These are phyloP conservation scores for Claviceps sp. DNA, from an alignment of 2,329 filamentous ascomycete genomes.

Conservation along the genomic window DNA sequence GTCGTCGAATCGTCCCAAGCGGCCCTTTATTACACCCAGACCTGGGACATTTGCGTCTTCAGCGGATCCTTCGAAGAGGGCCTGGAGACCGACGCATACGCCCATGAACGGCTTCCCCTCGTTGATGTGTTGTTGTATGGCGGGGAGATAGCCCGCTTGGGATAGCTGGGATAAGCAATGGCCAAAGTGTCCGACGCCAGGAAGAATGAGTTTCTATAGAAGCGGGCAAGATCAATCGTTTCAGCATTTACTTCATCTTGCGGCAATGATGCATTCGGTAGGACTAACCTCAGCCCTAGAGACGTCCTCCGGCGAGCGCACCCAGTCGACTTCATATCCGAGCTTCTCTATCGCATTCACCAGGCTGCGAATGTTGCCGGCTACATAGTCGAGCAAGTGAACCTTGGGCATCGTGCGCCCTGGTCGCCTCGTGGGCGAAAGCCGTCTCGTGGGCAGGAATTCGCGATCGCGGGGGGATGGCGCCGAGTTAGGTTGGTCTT, in stretches of 20 bases:
- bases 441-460: not conserved
- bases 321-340: conserved; percentile 87
- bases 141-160: conserved; percentile 69
- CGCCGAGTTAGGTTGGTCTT: not conserved
- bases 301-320: conserved; percentile 73
- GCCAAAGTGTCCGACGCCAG: conserved; percentile 94
- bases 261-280: not conserved
- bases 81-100: conserved; percentile 90
- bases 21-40: conserved; percentile 58
- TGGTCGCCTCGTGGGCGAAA: not conserved
- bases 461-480: not conserved
- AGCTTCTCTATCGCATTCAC: conserved; percentile 96
- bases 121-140: conserved; percentile 69
- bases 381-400: conserved; percentile 76
- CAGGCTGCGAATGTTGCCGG: conserved; percentile 88
- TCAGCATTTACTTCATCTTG: not conserved
- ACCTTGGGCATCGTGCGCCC: conserved; percentile 54
- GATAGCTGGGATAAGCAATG: conserved; percentile 82
- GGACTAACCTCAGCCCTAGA: conserved; percentile 60
- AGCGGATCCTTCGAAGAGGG: conserved; percentile 72
- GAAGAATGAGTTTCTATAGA: conserved; percentile 74
- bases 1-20: conserved; percentile 65
- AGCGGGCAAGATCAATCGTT: not conserved
- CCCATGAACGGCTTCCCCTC: conserved; percentile 96
- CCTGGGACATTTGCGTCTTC: conserved; percentile 64